Evolutionary conservation across 2,329 filamentous ascomycete genomes (phyloP), one percentile per base, ranked within the genome.

Genomic region (Neofusicoccum cordaticola): DNA sequence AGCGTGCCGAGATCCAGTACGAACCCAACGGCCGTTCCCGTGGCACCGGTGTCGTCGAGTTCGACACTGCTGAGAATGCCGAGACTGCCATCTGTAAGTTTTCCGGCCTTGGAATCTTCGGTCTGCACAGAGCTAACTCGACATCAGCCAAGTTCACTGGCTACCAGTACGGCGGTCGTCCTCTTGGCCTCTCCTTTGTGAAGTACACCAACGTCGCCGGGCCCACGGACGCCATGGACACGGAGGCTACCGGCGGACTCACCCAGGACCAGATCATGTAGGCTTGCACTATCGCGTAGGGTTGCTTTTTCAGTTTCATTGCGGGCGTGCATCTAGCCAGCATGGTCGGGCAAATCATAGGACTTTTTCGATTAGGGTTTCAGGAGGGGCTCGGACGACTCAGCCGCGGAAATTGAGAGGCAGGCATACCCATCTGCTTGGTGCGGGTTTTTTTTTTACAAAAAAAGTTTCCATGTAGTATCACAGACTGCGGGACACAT

Each of bases 181-280:
- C 95, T 71, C 88, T 99, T 66, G 93, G 93, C 65, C 84, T 99
- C 73, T 94, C 89, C 77, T 98, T 91, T 74, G 94, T 97, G 82
- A 96, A 95, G 79, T 98, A 98, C 79, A 83, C 91, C 69, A 94
- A 90, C 75, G 83, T 86, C 62, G 84, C 86, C 68, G 90, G 72
- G 69, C 78, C 77, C 63, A 76, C 75, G 62, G 78, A 93, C 68
- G 85, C 83, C 70, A 97, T 97, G 92, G 93, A 97, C 70, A 88
- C 92, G 67, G 86, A 91, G 68, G 86, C 81, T 44, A 82, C 83
- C 31, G 78, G 84, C 58, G 90, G 89, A 67, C 80, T 96, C 75
- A 96, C 93, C n/a, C 95, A 98, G 80, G 94, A 98, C 75, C 93
- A 98, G 83, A 97, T 98, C 80, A 97, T 98, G 93, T 98, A 81